These are phyloP conservation scores for Posidonia australis DNA, from an alignment of 106 monocot species.

Conservation along the genomic window DNA sequence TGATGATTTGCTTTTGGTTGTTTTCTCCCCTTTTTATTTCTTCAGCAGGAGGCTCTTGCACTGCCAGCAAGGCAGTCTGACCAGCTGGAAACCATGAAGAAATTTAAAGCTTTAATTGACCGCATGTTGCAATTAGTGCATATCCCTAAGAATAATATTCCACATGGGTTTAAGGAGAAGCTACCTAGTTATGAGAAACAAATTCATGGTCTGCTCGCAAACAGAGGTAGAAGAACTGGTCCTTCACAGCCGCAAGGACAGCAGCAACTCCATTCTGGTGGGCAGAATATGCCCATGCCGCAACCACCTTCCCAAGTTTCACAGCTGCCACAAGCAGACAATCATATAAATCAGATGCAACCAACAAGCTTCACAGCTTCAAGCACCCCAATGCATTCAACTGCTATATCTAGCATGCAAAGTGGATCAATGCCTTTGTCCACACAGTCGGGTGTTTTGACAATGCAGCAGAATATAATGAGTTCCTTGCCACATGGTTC, in stretches of 20 bases:
- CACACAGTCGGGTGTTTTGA: conserved; percentile 21
- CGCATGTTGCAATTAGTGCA: conserved; percentile 16
- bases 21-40: neutral
- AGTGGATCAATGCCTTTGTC: too few species aligned
- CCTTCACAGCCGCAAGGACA: conserved; percentile 31
- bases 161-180: conserved; percentile 15
- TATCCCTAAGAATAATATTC: conserved; percentile 22
- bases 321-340: conserved; percentile 61
- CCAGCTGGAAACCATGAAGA: conserved; percentile 22
- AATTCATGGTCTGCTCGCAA: conserved; percentile 37
- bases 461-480: conserved; percentile 30
- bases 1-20: neutral
- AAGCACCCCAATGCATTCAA: conserved; percentile 31
- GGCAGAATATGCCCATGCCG: conserved; percentile 17
- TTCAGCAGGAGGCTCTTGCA: conserved; percentile 14
- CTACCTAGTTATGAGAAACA: conserved; percentile 36
- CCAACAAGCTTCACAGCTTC: conserved; percentile 40
- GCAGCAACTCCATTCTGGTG: conserved; percentile 37
- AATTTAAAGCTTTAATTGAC: conserved; percentile 13
- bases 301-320: conserved; percentile 44
- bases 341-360: conserved; percentile 43
- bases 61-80: conserved; percentile 22
- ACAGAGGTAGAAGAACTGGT: conserved; percentile 20
- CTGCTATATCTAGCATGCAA: conserved; percentile 24
- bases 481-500: conserved; percentile 27